Conservation (phyloP, 495 filamentous ascomycete species). For the Penicillium alfredii region DNA sequence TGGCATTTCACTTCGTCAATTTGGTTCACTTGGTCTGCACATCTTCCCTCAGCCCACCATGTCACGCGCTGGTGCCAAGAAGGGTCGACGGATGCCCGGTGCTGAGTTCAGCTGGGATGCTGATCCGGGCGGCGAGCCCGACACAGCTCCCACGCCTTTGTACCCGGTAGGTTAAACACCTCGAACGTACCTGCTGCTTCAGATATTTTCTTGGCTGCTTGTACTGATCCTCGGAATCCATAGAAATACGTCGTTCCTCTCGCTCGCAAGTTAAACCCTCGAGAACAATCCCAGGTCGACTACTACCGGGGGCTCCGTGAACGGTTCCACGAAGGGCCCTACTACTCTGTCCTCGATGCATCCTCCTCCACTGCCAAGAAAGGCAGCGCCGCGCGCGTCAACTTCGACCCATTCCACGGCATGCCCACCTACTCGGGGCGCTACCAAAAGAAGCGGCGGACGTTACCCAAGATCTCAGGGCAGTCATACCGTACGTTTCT, state of each 20-base stretch:
- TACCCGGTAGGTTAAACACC: conserved; percentile 37
- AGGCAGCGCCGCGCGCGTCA: conserved; percentile 30
- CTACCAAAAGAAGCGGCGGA: conserved; percentile 49
- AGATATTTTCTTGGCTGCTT: neutral
- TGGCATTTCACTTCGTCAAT: neutral
- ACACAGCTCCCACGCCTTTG: conserved; percentile 39
- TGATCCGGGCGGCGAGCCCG: conserved; percentile 34
- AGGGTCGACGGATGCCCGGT: conserved; percentile 35
- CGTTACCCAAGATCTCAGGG: conserved; percentile 46
- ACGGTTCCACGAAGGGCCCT: conserved; percentile 49
- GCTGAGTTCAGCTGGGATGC: conserved; percentile 40
- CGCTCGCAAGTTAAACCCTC: conserved; percentile 24
- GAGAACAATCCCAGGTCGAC: conserved; percentile 38
- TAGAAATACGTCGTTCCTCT: conserved; percentile 37
- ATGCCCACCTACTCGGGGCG: conserved; percentile 53
- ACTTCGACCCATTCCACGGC: conserved; percentile 54
- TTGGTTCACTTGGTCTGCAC: too few species aligned
- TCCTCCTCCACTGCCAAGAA: conserved; percentile 38
- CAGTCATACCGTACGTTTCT: too few species aligned
- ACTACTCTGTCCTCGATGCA: conserved; percentile 50
- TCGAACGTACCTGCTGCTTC: neutral
- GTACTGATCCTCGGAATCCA: neutral
- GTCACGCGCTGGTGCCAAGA: conserved; percentile 38
- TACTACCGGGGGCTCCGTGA: conserved; percentile 45
- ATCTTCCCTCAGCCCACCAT: conserved; percentile 13